Evolutionary conservation across 2,329 filamentous ascomycete species (phyloP).

Genomic region (Aureobasidium sp.): DNA sequence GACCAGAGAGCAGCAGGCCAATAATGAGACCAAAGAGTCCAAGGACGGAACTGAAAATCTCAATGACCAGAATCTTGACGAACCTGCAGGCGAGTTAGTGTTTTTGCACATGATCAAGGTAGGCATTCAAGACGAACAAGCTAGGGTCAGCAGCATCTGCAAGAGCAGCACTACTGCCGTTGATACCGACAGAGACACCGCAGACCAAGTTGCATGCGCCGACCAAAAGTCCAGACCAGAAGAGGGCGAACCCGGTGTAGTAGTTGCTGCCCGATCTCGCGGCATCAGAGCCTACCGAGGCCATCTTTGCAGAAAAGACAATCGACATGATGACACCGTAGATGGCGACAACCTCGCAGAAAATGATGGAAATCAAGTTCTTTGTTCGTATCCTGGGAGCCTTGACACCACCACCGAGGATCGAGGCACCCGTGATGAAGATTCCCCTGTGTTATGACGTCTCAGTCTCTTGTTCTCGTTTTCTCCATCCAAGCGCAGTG

Average conservation of each 20-base stretch:
- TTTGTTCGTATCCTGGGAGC: slow-evolving; percentile 97
- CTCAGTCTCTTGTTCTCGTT: slow-evolving; percentile 1
- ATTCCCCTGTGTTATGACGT: slow-evolving; percentile 66
- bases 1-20: slow-evolving; percentile 78
- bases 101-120: background rate
- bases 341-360: slow-evolving; percentile 99
- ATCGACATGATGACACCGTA: slow-evolving; percentile 99
- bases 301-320: slow-evolving; percentile 87
- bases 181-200: slow-evolving; percentile 94
- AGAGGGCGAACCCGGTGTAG: slow-evolving; percentile 91
- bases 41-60: slow-evolving; percentile 97
- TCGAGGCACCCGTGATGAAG: slow-evolving; percentile 95
- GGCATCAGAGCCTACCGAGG: slow-evolving; percentile 54
- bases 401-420: slow-evolving; percentile 92
- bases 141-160: slow-evolving; percentile 90
- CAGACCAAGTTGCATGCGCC: slow-evolving; percentile 94
- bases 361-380: slow-evolving; percentile 99
- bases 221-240: slow-evolving; percentile 92
- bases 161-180: slow-evolving; percentile 90
- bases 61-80: slow-evolving; percentile 97
- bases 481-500: background rate
- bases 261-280: slow-evolving; percentile 72
- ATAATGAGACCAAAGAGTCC: slow-evolving; percentile 95
- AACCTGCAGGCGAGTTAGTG: slow-evolving; percentile 53
- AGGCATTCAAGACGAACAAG: slow-evolving; percentile 54